Conservation (phyloP, 2,329 filamentous ascomycete genomes). For the Colletotrichum tabaci region DNA sequence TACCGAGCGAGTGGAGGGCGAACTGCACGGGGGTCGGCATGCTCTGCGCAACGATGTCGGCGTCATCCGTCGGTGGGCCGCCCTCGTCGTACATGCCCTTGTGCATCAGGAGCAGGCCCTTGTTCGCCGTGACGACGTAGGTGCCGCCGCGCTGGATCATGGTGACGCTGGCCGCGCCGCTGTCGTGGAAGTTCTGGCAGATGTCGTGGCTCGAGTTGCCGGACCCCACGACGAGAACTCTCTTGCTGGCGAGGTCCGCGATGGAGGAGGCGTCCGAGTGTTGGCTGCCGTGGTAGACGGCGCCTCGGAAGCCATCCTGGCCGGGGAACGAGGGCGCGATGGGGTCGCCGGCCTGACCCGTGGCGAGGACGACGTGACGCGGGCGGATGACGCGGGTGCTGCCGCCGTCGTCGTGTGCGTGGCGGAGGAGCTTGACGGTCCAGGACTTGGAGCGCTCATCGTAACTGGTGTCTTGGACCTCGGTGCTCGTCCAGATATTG, state of each 20-base stretch:
- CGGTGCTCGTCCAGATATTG: constrained; percentile 75
- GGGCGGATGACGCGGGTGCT: constrained; percentile 70
- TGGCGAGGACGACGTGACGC: constrained; percentile 76
- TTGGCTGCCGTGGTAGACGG: constrained; percentile 68
- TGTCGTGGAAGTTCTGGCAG: constrained; percentile 76
- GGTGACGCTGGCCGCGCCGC: constrained; percentile 74
- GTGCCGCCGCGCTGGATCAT: constrained; percentile 79
- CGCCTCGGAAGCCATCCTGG: constrained; percentile 70
- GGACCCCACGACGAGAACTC: constrained; percentile 76
- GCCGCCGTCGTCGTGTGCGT: constrained; percentile 52
- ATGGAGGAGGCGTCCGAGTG: constrained; percentile 43
- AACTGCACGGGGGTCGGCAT: constrained; percentile 66
- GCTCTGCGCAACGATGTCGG: constrained; percentile 73
- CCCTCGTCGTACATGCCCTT: constrained; percentile 65
- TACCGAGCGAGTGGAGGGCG: constrained; percentile 69
- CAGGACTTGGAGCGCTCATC: constrained; percentile 65
- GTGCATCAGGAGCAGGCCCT: constrained; percentile 67
- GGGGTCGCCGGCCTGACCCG: constrained; percentile 78
- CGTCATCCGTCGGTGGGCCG: constrained; percentile 75
- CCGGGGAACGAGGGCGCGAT: constrained; percentile 71
- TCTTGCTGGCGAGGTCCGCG: constrained; percentile 64
- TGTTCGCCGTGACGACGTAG: constrained; percentile 71
- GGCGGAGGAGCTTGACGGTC: constrained; percentile 64
- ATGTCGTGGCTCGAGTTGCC: constrained; percentile 81
- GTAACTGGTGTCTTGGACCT: constrained; percentile 63